Percentiles rank a stretch among this genome's conserved stretches.
phyloP scores from a whole-genome alignment of 75 land plant species.

The Pinus taeda region DNA sequence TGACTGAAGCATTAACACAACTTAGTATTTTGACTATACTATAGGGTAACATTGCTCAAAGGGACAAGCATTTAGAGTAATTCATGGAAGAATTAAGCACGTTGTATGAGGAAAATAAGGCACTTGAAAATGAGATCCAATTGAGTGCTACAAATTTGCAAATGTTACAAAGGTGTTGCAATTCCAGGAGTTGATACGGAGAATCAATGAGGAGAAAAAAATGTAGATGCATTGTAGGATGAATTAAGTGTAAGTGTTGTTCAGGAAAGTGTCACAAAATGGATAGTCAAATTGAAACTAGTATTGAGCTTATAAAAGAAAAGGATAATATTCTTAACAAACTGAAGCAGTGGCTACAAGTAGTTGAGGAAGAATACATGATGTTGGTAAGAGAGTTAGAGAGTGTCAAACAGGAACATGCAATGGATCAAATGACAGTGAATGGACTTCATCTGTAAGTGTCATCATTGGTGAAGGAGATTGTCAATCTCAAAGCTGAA shows the following conservation, averaged over 20 bases:
- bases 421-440: background rate
- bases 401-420: background rate
- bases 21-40: background rate
- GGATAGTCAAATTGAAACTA: background rate
- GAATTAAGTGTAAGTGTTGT: background rate
- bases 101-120: constrained; percentile 2
- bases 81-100: background rate
- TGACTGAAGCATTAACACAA: background rate
- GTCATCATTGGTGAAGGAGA: background rate
- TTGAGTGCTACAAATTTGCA: background rate
- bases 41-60: constrained; percentile 1
- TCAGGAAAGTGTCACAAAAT: background rate
- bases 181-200: background rate
- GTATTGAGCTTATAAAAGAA: background rate
- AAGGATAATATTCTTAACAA: background rate
- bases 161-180: background rate
- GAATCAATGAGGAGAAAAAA: background rate
- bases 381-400: background rate
- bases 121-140: background rate
- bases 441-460: constrained; percentile 2
- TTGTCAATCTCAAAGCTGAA: constrained; percentile 3
- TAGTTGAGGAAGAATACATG: constrained; percentile 3
- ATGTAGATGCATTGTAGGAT: constrained; percentile 6
- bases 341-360: background rate
- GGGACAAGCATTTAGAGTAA: background rate